Conservation (phyloP, 2,329 filamentous ascomycete genomes). For the Sodiomyces alkalinus region DNA sequence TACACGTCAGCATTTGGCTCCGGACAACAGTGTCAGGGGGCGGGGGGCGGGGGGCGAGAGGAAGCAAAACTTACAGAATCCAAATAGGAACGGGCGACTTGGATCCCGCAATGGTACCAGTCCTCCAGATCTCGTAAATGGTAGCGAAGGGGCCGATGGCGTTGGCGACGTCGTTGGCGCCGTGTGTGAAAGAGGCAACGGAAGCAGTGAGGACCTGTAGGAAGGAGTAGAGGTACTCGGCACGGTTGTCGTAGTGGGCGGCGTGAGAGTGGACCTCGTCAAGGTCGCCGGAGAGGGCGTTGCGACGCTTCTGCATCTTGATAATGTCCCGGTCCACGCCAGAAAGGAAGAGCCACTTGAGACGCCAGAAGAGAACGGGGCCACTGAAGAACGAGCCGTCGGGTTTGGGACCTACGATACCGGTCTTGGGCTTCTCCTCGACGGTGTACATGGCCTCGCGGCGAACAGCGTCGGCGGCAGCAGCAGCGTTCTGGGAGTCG, state of each 20-base stretch:
- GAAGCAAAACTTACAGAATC: too few species aligned
- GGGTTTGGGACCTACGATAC: slow-evolving; percentile 22
- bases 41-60: too few species aligned
- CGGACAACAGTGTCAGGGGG: too few species aligned
- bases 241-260: slow-evolving; percentile 43
- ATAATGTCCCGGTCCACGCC: slow-evolving; percentile 30
- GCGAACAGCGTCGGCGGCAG: too few species aligned
- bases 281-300: slow-evolving; percentile 34
- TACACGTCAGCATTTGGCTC: too few species aligned
- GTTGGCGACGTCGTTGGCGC: slow-evolving; percentile 50
- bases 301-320: slow-evolving; percentile 18
- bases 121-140: slow-evolving; percentile 43
- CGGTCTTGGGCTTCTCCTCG: slow-evolving; percentile 9
- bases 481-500: too few species aligned
- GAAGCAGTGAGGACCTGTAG: slow-evolving; percentile 43
- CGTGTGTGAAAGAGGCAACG: slow-evolving; percentile 48
- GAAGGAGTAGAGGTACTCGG: slow-evolving; percentile 44
- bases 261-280: slow-evolving; percentile 40
- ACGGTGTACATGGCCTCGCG: neutral
- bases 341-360: slow-evolving; percentile 29
- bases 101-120: slow-evolving; percentile 18
- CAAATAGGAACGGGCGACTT: slow-evolving; percentile 40
- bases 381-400: slow-evolving; percentile 26
- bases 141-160: slow-evolving; percentile 47
- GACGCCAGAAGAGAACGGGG: slow-evolving; percentile 25